These are phyloP conservation scores for Lyophyllum atratum DNA, from an alignment of 768 basidiomycete species.

Conservation along the genomic window DNA sequence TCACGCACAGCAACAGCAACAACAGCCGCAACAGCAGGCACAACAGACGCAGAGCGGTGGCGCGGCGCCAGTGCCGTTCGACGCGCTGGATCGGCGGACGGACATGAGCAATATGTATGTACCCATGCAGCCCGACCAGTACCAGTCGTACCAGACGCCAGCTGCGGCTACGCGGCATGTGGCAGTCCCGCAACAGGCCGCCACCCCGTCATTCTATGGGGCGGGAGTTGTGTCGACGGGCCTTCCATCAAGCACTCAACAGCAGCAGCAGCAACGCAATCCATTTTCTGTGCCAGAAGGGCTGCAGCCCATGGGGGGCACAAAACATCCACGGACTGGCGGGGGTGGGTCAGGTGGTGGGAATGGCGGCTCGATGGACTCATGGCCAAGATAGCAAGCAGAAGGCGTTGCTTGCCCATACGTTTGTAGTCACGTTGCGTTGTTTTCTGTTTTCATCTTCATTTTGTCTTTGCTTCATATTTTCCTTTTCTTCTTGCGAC, in stretches of 20 bases:
- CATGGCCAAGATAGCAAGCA: slow-evolving; percentile 66
- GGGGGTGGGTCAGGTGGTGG: slow-evolving; percentile 36
- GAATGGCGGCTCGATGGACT: slow-evolving; percentile 46
- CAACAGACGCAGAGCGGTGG: slow-evolving; percentile 31
- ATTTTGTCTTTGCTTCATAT: slow-evolving; percentile 3
- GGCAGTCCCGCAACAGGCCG: slow-evolving; percentile 51
- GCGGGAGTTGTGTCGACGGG: slow-evolving; percentile 57
- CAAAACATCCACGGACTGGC: slow-evolving; percentile 61
- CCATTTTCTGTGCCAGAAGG: slow-evolving; percentile 41
- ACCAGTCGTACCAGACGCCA: slow-evolving; percentile 52
- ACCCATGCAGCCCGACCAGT: slow-evolving; percentile 85
- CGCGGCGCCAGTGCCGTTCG: slow-evolving; percentile 47
- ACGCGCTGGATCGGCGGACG: slow-evolving; percentile 60
- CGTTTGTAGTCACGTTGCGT: slow-evolving; percentile 2
- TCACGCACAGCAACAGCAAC: slow-evolving; percentile 38
- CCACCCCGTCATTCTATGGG: slow-evolving; percentile 71
- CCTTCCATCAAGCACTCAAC: slow-evolving; percentile 30
- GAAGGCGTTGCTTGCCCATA: background rate
- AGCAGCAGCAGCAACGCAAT: slow-evolving; percentile 38
- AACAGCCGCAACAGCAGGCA: slow-evolving; percentile 35
- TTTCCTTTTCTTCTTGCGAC: slow-evolving; percentile 6
- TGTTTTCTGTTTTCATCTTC: slow-evolving; percentile 4
- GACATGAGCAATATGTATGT: slow-evolving; percentile 74
- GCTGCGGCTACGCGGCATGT: slow-evolving; percentile 44
- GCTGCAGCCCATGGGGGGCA: slow-evolving; percentile 37